These are phyloP conservation scores for Penicillium sp. DNA, from an alignment of 2,329 filamentous ascomycete species.

Conservation along the genomic window DNA sequence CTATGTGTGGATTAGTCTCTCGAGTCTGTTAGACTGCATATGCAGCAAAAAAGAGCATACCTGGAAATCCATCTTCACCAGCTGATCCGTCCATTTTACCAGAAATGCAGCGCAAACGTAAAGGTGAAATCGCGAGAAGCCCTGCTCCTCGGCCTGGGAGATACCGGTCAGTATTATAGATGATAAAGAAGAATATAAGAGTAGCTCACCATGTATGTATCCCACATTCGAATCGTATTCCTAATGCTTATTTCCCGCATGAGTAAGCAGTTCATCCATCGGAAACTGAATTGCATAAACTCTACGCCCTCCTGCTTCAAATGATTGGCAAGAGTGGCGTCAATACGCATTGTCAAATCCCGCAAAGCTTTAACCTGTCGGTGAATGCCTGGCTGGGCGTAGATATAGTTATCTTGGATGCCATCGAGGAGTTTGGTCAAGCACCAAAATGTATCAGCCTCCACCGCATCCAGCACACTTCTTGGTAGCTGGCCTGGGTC, in stretches of 20 bases:
- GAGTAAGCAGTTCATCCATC: slow-evolving; percentile 99
- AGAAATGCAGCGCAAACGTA: slow-evolving; percentile 98
- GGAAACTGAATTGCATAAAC: slow-evolving; percentile 98
- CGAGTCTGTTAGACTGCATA: not conserved
- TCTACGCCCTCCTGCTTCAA: slow-evolving; percentile 88
- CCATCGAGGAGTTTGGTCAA: slow-evolving; percentile 96
- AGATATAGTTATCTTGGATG: slow-evolving; percentile 98
- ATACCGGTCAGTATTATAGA: slow-evolving; percentile 18
- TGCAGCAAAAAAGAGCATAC: slow-evolving; percentile 32
- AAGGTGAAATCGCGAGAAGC: slow-evolving; percentile 96
- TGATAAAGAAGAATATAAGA: not conserved
- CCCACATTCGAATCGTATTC: slow-evolving; percentile 99
- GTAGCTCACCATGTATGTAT: slow-evolving; percentile 83
- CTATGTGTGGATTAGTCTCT: slow-evolving; percentile 46
- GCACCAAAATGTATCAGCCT: slow-evolving; percentile 98
- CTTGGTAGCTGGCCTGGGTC: slow-evolving; percentile 91
- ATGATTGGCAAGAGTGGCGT: slow-evolving; percentile 78
- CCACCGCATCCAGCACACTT: slow-evolving; percentile 89
- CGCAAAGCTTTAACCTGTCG: slow-evolving; percentile 84
- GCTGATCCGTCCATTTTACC: slow-evolving; percentile 95
- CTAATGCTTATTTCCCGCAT: slow-evolving; percentile 97
- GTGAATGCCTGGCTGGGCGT: slow-evolving; percentile 94
- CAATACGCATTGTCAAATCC: slow-evolving; percentile 87
- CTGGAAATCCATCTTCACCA: slow-evolving; percentile 93
- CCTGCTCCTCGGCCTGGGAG: slow-evolving; percentile 87